Base-by-base conservation (phyloP, 2,329 filamentous ascomycete genomes). In the Stachybotrys chlorohalonatus region DNA sequence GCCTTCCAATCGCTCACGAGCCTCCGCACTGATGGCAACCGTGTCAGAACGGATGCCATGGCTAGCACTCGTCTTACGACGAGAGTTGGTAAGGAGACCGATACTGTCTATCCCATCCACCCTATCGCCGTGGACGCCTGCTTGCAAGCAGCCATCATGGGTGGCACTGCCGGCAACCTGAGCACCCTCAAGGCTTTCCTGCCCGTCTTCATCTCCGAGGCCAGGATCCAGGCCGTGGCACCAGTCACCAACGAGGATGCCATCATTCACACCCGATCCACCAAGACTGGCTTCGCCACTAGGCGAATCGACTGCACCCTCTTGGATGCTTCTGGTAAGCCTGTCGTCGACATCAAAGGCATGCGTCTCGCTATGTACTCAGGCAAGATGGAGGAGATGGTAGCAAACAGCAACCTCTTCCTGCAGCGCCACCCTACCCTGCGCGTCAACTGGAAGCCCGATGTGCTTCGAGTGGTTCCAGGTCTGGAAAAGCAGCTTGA, bases 101-200 rank as follows among this genome's bases (percentile, higher is more conserved):
- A 32, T 1, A 45, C 15, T 7, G 53, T 54, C 16, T 59, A 57
- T 45, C 31, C 54, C n/a, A 9, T 56, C 3, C 55, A 57, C 47
- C 57, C 54, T 24, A 52, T 57, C 31, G 54, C 51, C 3, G 47
- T 56, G 13, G 57, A 57, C 30, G 55, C 55, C n/a, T 52, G 52
- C n/a, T 45, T 57, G 50, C 55, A 59, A 36, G 51, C 55, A 9
- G 53, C 51, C 46, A 54, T 57, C 39, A 48, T 57, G 49, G 54
- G 52, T 3, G 39, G 46, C 11, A 53, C 54, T 5, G 54, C 39
- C 7, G 57, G 55, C 11, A 49, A 54, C 31, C 17, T 53, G 6
- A 47, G 42, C 30, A 32, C 11, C 11, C 31, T 56, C 9, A 52
- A 53, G 6, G 55, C 51, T 9, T 54, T 24, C 15, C 31, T 57